These are phyloP conservation scores for Cryptomeria japonica DNA, from an alignment of 75 land plant species.

Conservation along the genomic window DNA sequence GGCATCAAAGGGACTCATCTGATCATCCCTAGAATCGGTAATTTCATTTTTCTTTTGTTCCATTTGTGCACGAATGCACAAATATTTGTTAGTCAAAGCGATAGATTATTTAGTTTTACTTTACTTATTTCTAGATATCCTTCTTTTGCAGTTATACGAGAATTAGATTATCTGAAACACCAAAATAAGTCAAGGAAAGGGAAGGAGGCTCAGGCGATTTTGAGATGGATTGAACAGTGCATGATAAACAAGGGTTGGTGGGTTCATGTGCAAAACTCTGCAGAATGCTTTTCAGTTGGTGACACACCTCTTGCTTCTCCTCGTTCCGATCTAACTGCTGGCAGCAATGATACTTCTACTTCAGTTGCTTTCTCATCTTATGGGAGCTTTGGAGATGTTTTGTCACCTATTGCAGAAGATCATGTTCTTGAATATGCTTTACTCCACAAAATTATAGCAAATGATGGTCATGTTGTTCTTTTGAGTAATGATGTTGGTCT, in stretches of 20 bases:
- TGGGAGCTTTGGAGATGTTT: conserved; percentile 40
- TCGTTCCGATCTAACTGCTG: conserved; percentile 18
- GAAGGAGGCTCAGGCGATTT: conserved; percentile 29
- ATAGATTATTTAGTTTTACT: not conserved
- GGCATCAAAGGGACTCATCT: conserved; percentile 76
- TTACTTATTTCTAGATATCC: not conserved
- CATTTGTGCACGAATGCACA: not conserved
- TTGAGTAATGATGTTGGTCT: conserved; percentile 68
- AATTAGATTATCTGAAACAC: conserved; percentile 64
- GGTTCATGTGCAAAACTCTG: conserved; percentile 88
- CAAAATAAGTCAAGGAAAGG: conserved; percentile 31
- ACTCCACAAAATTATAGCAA: conserved; percentile 31
- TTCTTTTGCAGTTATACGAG: conserved; percentile 60
- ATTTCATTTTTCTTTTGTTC: not conserved
- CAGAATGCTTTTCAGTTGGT: conserved; percentile 40
- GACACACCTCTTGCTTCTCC: conserved; percentile 82
- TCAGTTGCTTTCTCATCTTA: conserved; percentile 22
- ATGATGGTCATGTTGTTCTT: conserved; percentile 61
- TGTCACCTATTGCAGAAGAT: conserved; percentile 80
- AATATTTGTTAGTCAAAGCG: not conserved
- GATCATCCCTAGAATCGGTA: conserved; percentile 86
- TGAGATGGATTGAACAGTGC: conserved; percentile 89
- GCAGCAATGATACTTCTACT: conserved; percentile 1
- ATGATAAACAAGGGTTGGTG: conserved; percentile 73
- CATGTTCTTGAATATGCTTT: conserved; percentile 87